Conservation (phyloP, 1,284 basidiomycete species). For the Fomes fomentarius region DNA sequence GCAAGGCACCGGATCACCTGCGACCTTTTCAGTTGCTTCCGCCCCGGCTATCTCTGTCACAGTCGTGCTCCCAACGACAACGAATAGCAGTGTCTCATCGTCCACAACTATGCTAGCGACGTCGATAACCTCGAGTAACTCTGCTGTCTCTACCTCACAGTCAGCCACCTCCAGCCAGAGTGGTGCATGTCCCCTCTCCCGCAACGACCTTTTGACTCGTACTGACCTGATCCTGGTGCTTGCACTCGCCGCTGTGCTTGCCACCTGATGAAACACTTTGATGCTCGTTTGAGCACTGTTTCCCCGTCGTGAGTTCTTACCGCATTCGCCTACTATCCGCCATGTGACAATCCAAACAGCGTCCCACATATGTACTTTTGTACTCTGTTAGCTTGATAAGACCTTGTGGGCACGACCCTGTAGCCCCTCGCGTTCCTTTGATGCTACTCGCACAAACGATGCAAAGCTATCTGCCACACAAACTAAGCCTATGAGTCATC, state of each 20-base stretch:
- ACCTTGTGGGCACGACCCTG: no score
- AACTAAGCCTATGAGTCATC: no score
- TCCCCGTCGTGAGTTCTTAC: no score
- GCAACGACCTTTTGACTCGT: not conserved
- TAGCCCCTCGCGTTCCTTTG: no score
- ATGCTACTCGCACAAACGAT: no score
- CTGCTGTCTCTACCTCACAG: not conserved
- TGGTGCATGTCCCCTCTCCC: not conserved
- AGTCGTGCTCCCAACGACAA: not conserved
- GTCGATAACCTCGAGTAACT: not conserved
- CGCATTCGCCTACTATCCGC: no score
- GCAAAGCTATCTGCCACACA: no score
- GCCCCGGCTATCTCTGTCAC: conserved; percentile 1
- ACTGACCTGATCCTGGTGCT: not conserved
- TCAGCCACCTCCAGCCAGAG: not conserved
- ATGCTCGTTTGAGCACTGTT: not conserved
- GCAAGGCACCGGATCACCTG: not conserved
- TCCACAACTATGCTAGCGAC: no score
- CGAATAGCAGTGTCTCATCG: not conserved
- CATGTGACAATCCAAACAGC: no score
- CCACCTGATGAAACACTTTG: not conserved
- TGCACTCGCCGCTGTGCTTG: not conserved
- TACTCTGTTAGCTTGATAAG: no score
- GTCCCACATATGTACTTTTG: no score
- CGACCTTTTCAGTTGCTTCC: not conserved